Evolutionary conservation across 768 basidiomycete genomes (phyloP).

Genomic region (Lactarius sanguifluus): DNA sequence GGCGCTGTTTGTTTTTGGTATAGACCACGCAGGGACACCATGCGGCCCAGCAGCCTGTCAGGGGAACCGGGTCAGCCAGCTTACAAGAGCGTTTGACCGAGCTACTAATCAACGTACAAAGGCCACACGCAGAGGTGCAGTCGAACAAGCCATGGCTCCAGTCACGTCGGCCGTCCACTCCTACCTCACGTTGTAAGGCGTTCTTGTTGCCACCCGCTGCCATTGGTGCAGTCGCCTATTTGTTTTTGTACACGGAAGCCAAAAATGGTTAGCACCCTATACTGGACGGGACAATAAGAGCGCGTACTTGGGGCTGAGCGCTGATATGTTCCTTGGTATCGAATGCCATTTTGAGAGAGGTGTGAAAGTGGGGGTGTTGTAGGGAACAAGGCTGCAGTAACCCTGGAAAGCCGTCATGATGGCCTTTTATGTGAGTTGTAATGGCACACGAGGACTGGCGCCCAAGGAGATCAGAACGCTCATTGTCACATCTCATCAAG

Average conservation of each 20-base stretch:
- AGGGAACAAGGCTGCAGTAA: too few relatives aligned
- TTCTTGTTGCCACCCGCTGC: constrained; percentile 29
- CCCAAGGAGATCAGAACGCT: constrained; percentile 21
- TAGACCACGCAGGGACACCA: constrained; percentile 47
- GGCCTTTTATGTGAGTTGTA: neutral
- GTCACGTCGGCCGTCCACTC: constrained; percentile 37
- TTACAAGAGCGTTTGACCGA: constrained; percentile 1
- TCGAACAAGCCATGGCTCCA: constrained; percentile 35
- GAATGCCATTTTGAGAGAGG: neutral
- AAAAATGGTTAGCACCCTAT: neutral
- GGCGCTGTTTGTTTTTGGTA: constrained; percentile 42
- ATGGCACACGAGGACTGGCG: too few relatives aligned
- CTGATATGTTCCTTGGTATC: neutral
- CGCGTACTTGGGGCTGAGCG: neutral
- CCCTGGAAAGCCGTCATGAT: neutral
- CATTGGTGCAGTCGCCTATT: constrained; percentile 7
- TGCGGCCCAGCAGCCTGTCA: constrained; percentile 38
- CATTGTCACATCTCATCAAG: too few relatives aligned
- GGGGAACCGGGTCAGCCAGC: constrained; percentile 20
- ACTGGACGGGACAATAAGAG: neutral
- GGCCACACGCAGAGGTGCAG: constrained; percentile 31
- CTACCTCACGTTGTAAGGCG: constrained; percentile 31
- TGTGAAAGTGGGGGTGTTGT: constrained; percentile 27
- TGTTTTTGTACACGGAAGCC: neutral
- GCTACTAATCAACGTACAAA: constrained; percentile 31